Percentiles rank a stretch among this genome's conserved stretches.
These are phyloP conservation scores for Protoeuglena noctilucae DNA, from an alignment of 139 green algal genomes.

Conservation along the genomic window DNA sequence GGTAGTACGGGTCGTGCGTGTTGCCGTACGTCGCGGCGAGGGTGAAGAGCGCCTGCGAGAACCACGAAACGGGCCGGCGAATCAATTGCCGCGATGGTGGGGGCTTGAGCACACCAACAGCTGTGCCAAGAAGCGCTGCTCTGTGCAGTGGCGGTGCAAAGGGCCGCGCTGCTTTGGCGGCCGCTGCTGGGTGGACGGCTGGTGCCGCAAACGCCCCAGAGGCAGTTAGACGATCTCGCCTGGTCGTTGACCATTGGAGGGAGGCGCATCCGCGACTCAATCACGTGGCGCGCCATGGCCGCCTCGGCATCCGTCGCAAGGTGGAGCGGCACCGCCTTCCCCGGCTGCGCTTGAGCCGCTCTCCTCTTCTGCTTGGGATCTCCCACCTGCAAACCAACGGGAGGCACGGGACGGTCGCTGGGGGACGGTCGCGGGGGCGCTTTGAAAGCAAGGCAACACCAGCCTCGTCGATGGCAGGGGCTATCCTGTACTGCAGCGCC, in stretches of 20 bases:
- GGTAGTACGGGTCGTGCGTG: constrained; percentile 47
- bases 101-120: no score
- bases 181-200: no score
- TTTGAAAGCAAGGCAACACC: background rate
- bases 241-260: constrained; percentile 48
- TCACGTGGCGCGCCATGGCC: constrained; percentile 14
- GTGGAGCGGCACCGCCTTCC: background rate
- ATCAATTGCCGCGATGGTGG: no score
- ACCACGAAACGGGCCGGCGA: no score
- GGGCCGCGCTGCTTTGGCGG: no score
- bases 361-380: background rate
- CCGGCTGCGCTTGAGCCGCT: background rate
- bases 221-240: no score
- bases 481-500: no score
- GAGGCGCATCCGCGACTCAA: constrained; percentile 32
- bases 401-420: background rate
- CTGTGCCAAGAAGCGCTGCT: no score
- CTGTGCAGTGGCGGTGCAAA: no score
- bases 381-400: background rate
- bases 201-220: no score
- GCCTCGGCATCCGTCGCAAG: background rate
- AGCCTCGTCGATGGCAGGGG: background rate
- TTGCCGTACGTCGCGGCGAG: constrained; percentile 38
- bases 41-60: constrained; percentile 54
- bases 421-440: no score